phyloP scores from a whole-genome alignment of 495 filamentous ascomycete species.

The Rostrohypoxylon terebratum region DNA sequence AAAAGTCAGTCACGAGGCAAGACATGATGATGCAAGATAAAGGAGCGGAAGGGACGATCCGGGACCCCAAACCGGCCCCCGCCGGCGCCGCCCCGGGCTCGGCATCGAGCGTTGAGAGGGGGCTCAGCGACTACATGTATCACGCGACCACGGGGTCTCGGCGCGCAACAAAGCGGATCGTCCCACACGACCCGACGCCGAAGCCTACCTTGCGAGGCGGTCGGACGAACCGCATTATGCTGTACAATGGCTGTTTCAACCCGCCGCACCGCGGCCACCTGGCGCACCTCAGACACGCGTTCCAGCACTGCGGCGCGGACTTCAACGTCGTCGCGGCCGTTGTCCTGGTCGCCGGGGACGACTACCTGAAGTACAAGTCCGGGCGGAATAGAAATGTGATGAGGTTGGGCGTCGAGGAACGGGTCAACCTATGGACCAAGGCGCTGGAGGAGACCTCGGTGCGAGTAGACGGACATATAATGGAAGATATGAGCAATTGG shows the following conservation, averaged over 20 bases:
- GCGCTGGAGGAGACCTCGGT: conserved; percentile 6
- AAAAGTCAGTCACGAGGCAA: not conserved
- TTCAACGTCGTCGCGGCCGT: conserved; percentile 24
- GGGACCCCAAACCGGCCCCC: not conserved
- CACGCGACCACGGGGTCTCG: not conserved
- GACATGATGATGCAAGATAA: not conserved
- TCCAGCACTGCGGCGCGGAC: conserved; percentile 23
- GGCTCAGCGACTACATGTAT: not conserved
- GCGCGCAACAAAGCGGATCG: not conserved
- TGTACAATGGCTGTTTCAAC: conserved; percentile 50
- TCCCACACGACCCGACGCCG: too few species aligned
- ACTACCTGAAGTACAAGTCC: conserved; percentile 16
- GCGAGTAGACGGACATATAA: not conserved
- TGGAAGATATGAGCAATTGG: not conserved
- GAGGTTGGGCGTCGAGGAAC: not conserved
- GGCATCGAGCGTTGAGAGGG: not conserved
- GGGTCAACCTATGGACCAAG: conserved; percentile 12
- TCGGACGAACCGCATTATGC: conserved; percentile 35
- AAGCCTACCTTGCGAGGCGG: not conserved
- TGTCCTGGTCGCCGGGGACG: conserved; percentile 24
- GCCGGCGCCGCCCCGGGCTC: not conserved
- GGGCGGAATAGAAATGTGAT: not conserved
- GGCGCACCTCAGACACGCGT: conserved; percentile 28
- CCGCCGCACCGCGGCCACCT: conserved; percentile 46
- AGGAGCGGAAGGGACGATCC: not conserved